Base-by-base conservation (phyloP, 148 eudicot species). In the Arbutus unedo region DNA sequence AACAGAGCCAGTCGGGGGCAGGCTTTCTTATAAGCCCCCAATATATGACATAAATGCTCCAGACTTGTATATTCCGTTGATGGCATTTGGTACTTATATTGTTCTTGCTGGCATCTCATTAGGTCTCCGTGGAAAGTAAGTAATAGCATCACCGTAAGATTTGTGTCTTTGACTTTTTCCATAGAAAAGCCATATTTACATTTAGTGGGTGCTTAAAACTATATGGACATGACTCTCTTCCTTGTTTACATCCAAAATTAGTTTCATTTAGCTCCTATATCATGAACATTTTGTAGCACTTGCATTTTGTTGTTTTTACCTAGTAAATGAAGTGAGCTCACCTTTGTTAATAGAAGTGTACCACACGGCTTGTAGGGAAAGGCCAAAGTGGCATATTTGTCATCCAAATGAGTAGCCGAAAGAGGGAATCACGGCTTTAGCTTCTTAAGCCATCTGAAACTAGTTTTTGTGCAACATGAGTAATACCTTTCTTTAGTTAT, bases 81-180 rank as follows among this genome's bases (percentile, higher is more conserved):
- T 96, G 98, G 97, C 99, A 70, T 96, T 96, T 87, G 92, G 93
- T 74, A 92, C 99, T 76, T 96, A 96, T 78, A 91, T 96, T 82
- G 88, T 93, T 84, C 97, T 96, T 84, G 93, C 95, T 81, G 96
- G 94, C 62, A 86, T 96, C 81, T 83, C 90, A 21, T 73, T 96
- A 89, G 99, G 99, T 77, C 85, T 96, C 82, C 90, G 82, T 57
- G 98, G 98, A 84, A 96, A 90, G 98, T 96, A 93, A 94, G 99
- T 76, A 25, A 21, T 5, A 45, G 64, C 54, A 43, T n/a, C 21
- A 15, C 41, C 56, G 16, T 3, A 54, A 4, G 71, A 25, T 23
- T 38, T 21, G 50, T 77, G 3, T 25, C 14, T 62, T 7, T 47
- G 25, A 7, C 3, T 18, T 7, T 48, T 74, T 74, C 2, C 77